Base-by-base conservation (phyloP, 1,284 basidiomycete genomes). In the Mrakiaceae sp. region DNA sequence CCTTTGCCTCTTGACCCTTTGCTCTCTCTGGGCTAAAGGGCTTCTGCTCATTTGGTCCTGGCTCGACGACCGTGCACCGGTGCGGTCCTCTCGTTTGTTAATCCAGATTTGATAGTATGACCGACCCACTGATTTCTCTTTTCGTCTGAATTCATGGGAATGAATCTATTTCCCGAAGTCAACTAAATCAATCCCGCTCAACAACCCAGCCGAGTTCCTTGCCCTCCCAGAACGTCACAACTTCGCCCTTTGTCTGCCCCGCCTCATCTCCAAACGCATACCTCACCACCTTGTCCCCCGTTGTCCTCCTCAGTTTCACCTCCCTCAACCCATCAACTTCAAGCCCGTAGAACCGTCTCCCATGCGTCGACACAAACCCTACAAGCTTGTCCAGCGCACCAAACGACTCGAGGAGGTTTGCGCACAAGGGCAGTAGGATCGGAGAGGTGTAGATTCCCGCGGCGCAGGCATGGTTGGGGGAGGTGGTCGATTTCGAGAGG, bases 401-500 rank as follows among this genome's bases (percentile, higher is more conserved):
- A 69, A 94, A 92, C 16, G 86, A 85, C 71, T 95, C 93, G 58
- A 96, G 80, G 43, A 94, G 88, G 49, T 71, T 75, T 3, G 75
- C 90, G 2, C 89, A 84, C 12, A 96, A 81, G 2, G 92, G 91
- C n/a, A 97, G 80, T 14, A 96, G 80, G 71, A 93, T 86, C 1
- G 90, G 87, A 1, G 88, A 90, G 0, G 93, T 96, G 76, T 96
- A 97, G 66, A 97, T 84, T 0, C 94, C 93, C 2, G 94, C 94
- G 0, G 94, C 92, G 75, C 93, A 97, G 5, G 55, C 63, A 11
- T 60, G 52, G 39, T 66, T 65, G 14, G 69, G 63, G 27, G 76
- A 58, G 16, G 64, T 75, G 3, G 89, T 86, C 3, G 84, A 81
- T 77, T 99, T 99, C 66, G 81, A 81, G n/a, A 81, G 76, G 9